These are phyloP conservation scores for Guillardia theta DNA, from an alignment of 78 protist species.

Conservation along the genomic window DNA sequence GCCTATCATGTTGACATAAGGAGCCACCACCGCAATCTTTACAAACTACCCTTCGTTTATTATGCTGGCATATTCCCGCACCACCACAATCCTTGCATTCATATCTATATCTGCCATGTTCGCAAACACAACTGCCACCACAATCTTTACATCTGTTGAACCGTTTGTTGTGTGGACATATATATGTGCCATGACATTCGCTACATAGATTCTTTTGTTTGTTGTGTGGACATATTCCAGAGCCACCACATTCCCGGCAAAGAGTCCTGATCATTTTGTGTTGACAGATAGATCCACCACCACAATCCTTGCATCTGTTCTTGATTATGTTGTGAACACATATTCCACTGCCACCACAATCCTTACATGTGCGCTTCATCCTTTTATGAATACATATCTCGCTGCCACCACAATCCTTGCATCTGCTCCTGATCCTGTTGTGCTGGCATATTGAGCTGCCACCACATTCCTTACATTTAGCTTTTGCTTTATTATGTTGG, in stretches of 20 bases:
- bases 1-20: no score
- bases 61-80: not conserved
- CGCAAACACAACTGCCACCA: not conserved
- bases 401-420: not conserved
- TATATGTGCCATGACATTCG: not conserved
- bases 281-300: not conserved
- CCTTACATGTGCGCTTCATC: not conserved
- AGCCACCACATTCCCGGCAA: not conserved
- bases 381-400: not conserved
- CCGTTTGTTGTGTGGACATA: not conserved
- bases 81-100: conserved; percentile 18
- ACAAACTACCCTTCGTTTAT: not conserved
- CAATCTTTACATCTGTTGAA: not conserved
- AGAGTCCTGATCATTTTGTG: not conserved
- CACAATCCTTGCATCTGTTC: not conserved
- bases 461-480: conserved; percentile 1
- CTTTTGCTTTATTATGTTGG: not conserved
- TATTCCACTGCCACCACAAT: not conserved
- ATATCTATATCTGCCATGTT: not conserved
- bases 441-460: not conserved
- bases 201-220: not conserved
- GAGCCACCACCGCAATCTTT: no score
- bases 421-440: not conserved
- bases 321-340: not conserved
- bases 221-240: not conserved